These are phyloP conservation scores for Xylariomycetidae sp. DNA, from an alignment of 2,329 filamentous ascomycete genomes.

Conservation along the genomic window DNA sequence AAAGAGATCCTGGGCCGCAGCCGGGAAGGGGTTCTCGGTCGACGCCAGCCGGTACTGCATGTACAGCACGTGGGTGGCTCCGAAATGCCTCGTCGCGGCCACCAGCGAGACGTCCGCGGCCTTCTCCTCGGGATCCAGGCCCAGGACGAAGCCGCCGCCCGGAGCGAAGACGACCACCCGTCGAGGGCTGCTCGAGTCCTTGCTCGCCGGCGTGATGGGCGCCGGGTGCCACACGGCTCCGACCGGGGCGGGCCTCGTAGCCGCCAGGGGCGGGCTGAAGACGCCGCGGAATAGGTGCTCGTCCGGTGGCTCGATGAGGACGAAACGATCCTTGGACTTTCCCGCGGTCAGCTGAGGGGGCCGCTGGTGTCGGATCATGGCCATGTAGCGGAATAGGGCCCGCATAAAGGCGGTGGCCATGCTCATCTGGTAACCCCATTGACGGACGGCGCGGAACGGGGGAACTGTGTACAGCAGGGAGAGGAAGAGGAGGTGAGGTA, in stretches of 20 bases:
- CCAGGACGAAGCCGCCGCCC: conserved; percentile 1
- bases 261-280: background rate
- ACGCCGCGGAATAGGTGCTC: background rate
- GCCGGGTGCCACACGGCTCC: conserved; percentile 1
- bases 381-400: background rate
- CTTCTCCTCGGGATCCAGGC: background rate
- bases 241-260: background rate
- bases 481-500: background rate
- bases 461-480: background rate
- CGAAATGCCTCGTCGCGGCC: background rate
- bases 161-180: background rate
- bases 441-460: background rate
- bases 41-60: conserved; percentile 2
- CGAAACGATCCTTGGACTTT: background rate
- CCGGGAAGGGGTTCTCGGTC: conserved; percentile 1
- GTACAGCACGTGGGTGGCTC: conserved; percentile 1
- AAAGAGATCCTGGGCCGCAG: conserved; percentile 1
- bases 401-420: background rate
- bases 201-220: background rate
- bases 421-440: conserved; percentile 1
- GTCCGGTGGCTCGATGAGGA: background rate
- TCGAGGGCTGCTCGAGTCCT: too few species aligned
- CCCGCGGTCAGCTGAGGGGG: background rate
- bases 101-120: background rate
- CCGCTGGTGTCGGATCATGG: background rate